Conservation (phyloP, 2,329 filamentous ascomycete species). For the Cyclaneusma minus region DNA sequence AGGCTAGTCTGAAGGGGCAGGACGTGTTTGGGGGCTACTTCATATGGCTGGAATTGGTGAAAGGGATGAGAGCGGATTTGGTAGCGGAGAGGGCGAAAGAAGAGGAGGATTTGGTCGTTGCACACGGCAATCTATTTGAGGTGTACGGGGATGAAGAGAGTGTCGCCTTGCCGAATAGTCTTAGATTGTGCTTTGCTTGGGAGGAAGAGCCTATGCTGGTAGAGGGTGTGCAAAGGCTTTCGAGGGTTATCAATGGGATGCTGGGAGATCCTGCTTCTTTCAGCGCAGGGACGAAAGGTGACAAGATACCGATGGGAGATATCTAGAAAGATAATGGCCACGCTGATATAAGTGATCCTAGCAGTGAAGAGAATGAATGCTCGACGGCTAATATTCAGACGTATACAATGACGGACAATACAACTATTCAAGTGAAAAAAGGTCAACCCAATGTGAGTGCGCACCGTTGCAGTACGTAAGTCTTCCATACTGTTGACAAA, state of each 20-base stretch:
- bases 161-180: conserved; percentile 38
- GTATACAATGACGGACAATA: too few species aligned
- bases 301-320: too few species aligned
- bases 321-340: too few species aligned
- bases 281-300: too few species aligned
- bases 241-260: conserved; percentile 23
- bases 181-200: conserved; percentile 61
- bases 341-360: too few species aligned
- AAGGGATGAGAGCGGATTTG: conserved; percentile 29
- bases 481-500: too few species aligned
- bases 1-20: conserved; percentile 24
- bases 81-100: conserved; percentile 41
- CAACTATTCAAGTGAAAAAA: too few species aligned
- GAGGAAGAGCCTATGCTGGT: conserved; percentile 48
- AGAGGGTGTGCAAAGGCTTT: conserved; percentile 53
- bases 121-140: conserved; percentile 54
- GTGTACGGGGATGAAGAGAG: conserved; percentile 39
- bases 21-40: conserved; percentile 68
- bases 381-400: too few species aligned
- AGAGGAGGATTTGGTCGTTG: conserved; percentile 53
- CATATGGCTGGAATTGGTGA: conserved; percentile 58
- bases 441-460: too few species aligned
- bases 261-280: too few species aligned
- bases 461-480: too few species aligned
- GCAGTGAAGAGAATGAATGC: too few species aligned